Conservation (phyloP, 805 yeast species). For the Wickerhamomyces rabaulensis region DNA sequence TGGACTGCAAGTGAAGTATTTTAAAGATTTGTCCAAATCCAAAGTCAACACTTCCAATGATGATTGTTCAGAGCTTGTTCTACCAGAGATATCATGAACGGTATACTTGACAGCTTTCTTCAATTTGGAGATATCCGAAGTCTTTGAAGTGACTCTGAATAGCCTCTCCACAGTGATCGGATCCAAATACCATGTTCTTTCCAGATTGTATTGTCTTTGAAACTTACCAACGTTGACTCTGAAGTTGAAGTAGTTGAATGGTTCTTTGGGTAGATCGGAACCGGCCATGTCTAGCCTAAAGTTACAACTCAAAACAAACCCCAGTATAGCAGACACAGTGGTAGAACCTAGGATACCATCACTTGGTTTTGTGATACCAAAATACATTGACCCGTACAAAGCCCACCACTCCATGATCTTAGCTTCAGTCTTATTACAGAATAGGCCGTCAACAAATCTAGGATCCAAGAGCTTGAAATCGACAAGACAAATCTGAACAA, state of each 20-base stretch:
- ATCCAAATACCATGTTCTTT: conserved; percentile 50
- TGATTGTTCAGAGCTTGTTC: conserved; percentile 28
- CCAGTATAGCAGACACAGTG: conserved; percentile 75
- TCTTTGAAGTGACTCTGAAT: conserved; percentile 42
- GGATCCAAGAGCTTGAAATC: conserved; percentile 74
- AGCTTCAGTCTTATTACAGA: conserved; percentile 70
- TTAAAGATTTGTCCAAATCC: conserved; percentile 28
- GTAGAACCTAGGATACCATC: conserved; percentile 57
- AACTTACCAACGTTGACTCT: conserved; percentile 65
- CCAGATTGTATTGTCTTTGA: conserved; percentile 63
- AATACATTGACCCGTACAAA: conserved; percentile 51
- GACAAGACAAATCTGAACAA: conserved; percentile 70
- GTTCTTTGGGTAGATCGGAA: conserved; percentile 73
- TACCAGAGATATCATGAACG: conserved; percentile 57
- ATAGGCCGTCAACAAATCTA: conserved; percentile 72
- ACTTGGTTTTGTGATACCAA: conserved; percentile 28
- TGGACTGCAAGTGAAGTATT: conserved; percentile 26
- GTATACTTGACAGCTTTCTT: conserved; percentile 68
- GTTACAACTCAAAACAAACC: conserved; percentile 65
- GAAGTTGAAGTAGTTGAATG: conserved; percentile 70
- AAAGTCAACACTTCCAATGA: conserved; percentile 34
- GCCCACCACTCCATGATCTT: conserved; percentile 84
- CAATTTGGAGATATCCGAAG: conserved; percentile 42
- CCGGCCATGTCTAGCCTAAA: conserved; percentile 57
- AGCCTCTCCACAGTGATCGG: conserved; percentile 47